phyloP scores from a whole-genome alignment of 805 yeast species.

The Yarrowia porcina region DNA sequence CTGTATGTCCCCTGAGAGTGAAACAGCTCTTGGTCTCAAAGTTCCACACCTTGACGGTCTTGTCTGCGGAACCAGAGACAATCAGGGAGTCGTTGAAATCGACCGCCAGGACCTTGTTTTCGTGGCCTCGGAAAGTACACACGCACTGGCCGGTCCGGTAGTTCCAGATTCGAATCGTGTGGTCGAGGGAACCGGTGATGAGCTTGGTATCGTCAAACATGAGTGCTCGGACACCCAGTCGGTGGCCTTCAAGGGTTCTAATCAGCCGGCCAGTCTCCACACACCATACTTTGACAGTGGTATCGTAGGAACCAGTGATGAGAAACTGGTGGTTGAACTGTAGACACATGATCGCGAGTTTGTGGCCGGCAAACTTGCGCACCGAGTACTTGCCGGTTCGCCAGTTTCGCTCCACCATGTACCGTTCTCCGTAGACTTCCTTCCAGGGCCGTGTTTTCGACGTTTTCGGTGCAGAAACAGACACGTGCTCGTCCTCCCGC shows the following conservation, averaged over 20 bases:
- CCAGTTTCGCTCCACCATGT: slow-evolving; percentile 92
- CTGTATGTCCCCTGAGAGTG: slow-evolving; percentile 89
- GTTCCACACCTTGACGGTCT: slow-evolving; percentile 93
- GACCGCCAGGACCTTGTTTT: slow-evolving; percentile 77
- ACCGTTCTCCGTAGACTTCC: slow-evolving; percentile 86
- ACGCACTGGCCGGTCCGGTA: slow-evolving; percentile 91
- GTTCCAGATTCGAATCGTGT: slow-evolving; percentile 93
- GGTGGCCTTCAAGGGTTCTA: slow-evolving; percentile 81
- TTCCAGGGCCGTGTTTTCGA: slow-evolving; percentile 83
- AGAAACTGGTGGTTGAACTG: slow-evolving; percentile 77
- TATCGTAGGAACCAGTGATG: slow-evolving; percentile 90
- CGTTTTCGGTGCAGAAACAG: not conserved
- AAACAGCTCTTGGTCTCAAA: slow-evolving; percentile 89
- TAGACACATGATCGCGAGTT: slow-evolving; percentile 83
- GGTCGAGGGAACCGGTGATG: slow-evolving; percentile 88
- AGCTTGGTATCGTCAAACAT: slow-evolving; percentile 85
- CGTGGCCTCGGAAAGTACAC: slow-evolving; percentile 90
- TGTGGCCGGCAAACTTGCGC: slow-evolving; percentile 70
- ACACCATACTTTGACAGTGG: slow-evolving; percentile 91
- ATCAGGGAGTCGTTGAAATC: slow-evolving; percentile 79
- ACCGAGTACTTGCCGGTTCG: slow-evolving; percentile 70
- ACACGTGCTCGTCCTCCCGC: not conserved
- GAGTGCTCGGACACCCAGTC: slow-evolving; percentile 78
- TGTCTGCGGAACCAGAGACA: slow-evolving; percentile 91
- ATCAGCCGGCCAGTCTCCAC: slow-evolving; percentile 71